Percentiles rank a stretch among this genome's conserved stretches.
These are phyloP conservation scores for Blastobotrys petasosporus DNA, from an alignment of 1,139 yeast species.

Conservation along the genomic window DNA sequence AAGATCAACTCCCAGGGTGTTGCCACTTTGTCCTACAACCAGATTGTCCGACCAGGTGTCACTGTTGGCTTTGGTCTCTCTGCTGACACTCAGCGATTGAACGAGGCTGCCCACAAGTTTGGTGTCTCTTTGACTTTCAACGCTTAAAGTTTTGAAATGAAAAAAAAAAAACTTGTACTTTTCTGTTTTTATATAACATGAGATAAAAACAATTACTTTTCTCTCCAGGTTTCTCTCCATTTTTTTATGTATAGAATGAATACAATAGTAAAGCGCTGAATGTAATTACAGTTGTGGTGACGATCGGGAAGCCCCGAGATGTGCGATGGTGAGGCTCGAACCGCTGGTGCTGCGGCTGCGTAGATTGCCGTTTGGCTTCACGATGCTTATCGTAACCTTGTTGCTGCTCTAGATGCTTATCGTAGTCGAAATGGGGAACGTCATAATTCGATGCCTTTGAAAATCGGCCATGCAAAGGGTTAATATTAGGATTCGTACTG, in stretches of 20 bases:
- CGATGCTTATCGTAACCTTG: conserved; percentile 52
- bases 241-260: conserved; percentile 2
- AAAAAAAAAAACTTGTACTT: background rate
- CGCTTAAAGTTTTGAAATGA: conserved; percentile 44
- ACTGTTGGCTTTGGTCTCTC: conserved; percentile 97
- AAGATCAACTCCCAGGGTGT: conserved; percentile 96
- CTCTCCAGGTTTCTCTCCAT: background rate
- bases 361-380: conserved; percentile 16
- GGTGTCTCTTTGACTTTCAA: conserved; percentile 92
- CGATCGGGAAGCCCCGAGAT: conserved; percentile 3
- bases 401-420: conserved; percentile 55
- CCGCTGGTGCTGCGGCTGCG: conserved; percentile 11
- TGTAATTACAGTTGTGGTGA: conserved; percentile 7
- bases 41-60: conserved; percentile 94
- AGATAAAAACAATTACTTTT: background rate
- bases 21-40: conserved; percentile 92
- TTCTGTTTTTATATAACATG: background rate
- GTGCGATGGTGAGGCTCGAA: conserved; percentile 6
- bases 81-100: conserved; percentile 90
- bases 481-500: conserved; percentile 3
- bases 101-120: conserved; percentile 97
- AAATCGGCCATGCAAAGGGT: conserved; percentile 4
- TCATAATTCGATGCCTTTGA: conserved; percentile 35
- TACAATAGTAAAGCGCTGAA: conserved; percentile 8
- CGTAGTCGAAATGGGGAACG: conserved; percentile 74